Evolutionary conservation across 2,329 filamentous ascomycete species (phyloP).

Genomic region (Colletotrichum lindemuthianum): DNA sequence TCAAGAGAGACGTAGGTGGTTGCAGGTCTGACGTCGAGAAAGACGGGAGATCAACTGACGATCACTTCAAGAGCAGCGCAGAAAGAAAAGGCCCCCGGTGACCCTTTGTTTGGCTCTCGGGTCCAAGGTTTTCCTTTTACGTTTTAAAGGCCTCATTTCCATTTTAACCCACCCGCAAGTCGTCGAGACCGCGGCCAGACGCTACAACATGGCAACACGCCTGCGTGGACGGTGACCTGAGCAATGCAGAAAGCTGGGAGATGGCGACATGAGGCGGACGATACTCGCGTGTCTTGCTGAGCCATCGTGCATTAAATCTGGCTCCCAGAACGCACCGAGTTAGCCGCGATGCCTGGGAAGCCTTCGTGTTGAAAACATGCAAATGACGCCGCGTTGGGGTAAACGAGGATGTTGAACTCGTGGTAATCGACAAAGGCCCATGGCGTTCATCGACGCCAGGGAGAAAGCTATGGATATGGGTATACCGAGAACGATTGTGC

Average conservation of each 20-base stretch:
- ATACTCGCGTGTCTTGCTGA: neutral
- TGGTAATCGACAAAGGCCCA: conserved; percentile 19
- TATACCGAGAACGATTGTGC: neutral
- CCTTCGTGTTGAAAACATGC: neutral
- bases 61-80: conserved; percentile 37
- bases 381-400: neutral
- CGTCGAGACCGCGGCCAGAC: too few species aligned
- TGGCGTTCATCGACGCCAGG: neutral
- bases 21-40: neutral
- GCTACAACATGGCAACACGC: too few species aligned
- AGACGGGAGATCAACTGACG: conserved; percentile 7
- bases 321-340: conserved; percentile 3
- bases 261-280: neutral
- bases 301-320: neutral
- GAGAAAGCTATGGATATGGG: neutral
- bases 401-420: conserved; percentile 20
- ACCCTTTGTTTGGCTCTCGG: conserved; percentile 37
- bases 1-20: conserved; percentile 41
- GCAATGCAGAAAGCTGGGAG: too few species aligned
- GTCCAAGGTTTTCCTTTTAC: conserved; percentile 37
- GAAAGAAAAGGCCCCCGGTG: conserved; percentile 39
- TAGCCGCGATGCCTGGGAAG: neutral
- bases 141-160: too few species aligned
- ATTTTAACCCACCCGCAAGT: too few species aligned
- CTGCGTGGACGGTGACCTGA: too few species aligned